Base-by-base conservation (phyloP, 2,329 filamentous ascomycete genomes). In the Aspergillus vadensis region DNA sequence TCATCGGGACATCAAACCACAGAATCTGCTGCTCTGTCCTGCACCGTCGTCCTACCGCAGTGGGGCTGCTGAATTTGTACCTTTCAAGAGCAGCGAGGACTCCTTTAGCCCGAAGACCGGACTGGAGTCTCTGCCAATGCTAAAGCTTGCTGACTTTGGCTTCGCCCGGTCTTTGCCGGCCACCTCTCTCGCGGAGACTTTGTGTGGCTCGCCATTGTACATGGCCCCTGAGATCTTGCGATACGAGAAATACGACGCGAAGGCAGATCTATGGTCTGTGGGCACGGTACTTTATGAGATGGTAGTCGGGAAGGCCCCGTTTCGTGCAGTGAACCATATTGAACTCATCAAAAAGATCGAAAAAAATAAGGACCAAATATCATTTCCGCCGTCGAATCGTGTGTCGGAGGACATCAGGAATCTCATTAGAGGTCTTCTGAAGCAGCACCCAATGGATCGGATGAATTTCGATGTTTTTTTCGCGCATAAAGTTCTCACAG, bases 91-190 rank as follows among this genome's bases (percentile, higher is more conserved):
- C 55, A 93, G 90, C 70, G 88, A 90, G 47, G 87, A 93, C 72
- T 93, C 92, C 0, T 82, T 95, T 58, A 90, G 91, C 48, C 92
- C 94, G 4, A 85, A 89, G 25, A 88, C 89, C 25, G 95, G 95
- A 7, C 81, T 99, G 30, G 83, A 86, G 56, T 95, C 92, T 17
- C 79, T 99, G 44, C 95, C 95, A 4, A 96, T 98, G 89, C 86
- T 99, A 62, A 99, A 99, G 80, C 88, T 99, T 69, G 95, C 95
- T 59, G 95, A 99, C 79, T 99, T 99, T 73, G 95, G 95, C n/a
- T 99, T 99, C 74, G 95, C 95, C 58, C 88, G 95, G 58, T 92
- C 96, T 58, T 81, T 99, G 52, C 94, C 95, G 2, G 88, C 91
- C 7, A 96, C 94, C 0, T 94, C 93, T 5, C 84, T 99, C 64